Conservation (phyloP, 768 basidiomycete species). For the Mycena epipterygia region DNA sequence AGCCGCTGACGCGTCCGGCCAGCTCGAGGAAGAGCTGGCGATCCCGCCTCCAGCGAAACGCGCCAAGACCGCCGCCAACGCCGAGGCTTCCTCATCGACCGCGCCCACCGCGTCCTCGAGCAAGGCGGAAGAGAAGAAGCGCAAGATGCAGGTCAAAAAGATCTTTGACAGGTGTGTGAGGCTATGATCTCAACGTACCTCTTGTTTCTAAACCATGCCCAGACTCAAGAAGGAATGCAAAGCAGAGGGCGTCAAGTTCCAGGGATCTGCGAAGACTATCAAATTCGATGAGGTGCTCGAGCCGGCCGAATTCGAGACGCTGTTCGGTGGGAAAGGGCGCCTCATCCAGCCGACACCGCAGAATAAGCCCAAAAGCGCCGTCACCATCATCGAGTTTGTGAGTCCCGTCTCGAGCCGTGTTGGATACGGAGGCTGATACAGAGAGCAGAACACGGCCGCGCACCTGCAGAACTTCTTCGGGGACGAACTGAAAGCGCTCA, state of each 20-base stretch:
- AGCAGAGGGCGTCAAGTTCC: slow-evolving; percentile 54
- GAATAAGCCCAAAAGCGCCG: slow-evolving; percentile 57
- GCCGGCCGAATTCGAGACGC: slow-evolving; percentile 48
- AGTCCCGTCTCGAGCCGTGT: slow-evolving; percentile 20
- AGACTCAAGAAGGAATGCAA: slow-evolving; percentile 60
- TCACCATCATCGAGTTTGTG: slow-evolving; percentile 57
- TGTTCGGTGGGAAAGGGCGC: slow-evolving; percentile 52
- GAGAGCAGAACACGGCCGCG: slow-evolving; percentile 33
- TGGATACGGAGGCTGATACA: too few relatives aligned
- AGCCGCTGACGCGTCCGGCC: background rate
- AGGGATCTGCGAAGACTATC: slow-evolving; percentile 52
- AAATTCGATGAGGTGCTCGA: slow-evolving; percentile 57
- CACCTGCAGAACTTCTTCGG: slow-evolving; percentile 51
- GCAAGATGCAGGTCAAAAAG: slow-evolving; percentile 54
- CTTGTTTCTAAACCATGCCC: too few relatives aligned
- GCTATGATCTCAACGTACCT: too few relatives aligned
- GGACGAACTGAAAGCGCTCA: slow-evolving; percentile 50
- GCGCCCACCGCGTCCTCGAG: slow-evolving; percentile 37
- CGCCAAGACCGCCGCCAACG: slow-evolving; percentile 42
- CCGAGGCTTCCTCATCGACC: slow-evolving; percentile 30
- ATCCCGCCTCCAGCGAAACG: slow-evolving; percentile 48
- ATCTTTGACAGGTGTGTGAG: slow-evolving; percentile 51
- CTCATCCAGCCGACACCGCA: slow-evolving; percentile 55
- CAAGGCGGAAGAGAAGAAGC: slow-evolving; percentile 56
- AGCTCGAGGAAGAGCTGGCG: slow-evolving; percentile 51